phyloP scores from a whole-genome alignment of 305 asterid species.

The Fraxinus latifolia region DNA sequence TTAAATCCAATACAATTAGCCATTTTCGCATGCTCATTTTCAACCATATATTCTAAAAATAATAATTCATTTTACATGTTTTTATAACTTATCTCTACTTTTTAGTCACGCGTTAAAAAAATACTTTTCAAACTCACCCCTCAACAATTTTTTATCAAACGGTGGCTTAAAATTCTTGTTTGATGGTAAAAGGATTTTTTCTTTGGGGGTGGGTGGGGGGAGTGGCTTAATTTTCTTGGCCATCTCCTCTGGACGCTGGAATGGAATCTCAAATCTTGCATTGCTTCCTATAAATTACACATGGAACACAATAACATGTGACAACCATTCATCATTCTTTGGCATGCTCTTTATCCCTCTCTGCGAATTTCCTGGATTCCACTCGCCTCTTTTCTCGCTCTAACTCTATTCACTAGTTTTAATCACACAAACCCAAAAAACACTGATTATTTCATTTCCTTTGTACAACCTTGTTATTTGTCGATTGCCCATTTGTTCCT shows the following conservation, averaged over 20 bases:
- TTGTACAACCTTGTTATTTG: background rate
- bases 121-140: too few species aligned
- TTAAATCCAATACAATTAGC: background rate
- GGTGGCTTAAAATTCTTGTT: background rate
- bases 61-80: too few species aligned
- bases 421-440: background rate
- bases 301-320: background rate
- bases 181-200: background rate
- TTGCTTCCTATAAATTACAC: background rate
- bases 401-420: background rate
- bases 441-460: background rate
- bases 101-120: too few species aligned
- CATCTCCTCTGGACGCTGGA: background rate
- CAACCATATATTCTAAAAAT: too few species aligned
- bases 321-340: background rate
- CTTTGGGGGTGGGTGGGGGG: background rate
- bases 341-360: background rate
- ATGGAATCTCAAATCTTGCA: background rate
- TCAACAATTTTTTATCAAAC: too few species aligned
- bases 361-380: background rate
- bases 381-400: background rate
- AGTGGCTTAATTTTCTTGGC: background rate
- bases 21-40: too few species aligned
- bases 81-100: too few species aligned
- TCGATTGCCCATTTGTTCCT: background rate